phyloP scores from a whole-genome alignment of 768 basidiomycete species.

The Fibroporia radiculosa region DNA sequence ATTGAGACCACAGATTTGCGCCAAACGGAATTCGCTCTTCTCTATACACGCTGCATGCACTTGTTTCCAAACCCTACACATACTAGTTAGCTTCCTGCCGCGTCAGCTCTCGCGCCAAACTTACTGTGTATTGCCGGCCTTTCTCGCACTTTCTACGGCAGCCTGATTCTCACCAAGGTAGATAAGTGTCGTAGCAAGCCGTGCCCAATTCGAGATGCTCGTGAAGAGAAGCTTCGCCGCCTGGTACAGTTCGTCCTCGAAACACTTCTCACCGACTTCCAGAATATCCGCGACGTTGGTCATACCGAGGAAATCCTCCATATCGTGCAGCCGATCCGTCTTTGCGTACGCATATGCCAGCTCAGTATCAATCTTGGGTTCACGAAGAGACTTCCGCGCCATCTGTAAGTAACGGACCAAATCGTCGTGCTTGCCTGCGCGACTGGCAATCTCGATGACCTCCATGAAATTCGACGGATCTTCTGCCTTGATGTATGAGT shows the following conservation, averaged over 20 bases:
- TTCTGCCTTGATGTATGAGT: constrained; percentile 97
- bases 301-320: constrained; percentile 99
- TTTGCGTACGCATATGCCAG: constrained; percentile 98
- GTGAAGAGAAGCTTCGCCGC: constrained; percentile 93
- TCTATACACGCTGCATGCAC: constrained; percentile 98
- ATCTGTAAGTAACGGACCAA: constrained; percentile 97
- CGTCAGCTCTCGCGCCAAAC: constrained; percentile 20
- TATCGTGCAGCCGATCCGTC: constrained; percentile 94
- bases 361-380: constrained; percentile 97
- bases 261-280: constrained; percentile 98
- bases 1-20: constrained; percentile 98
- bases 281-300: constrained; percentile 97
- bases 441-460: constrained; percentile 92
- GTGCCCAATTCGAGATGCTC: constrained; percentile 98
- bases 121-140: constrained; percentile 97
- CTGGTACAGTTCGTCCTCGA: constrained; percentile 96
- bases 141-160: constrained; percentile 98
- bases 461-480: constrained; percentile 92
- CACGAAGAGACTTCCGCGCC: constrained; percentile 94
- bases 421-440: constrained; percentile 88
- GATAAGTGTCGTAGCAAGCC: constrained; percentile 95
- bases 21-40: constrained; percentile 93
- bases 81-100: neutral
- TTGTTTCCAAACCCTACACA: constrained; percentile 93
- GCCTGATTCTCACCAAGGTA: constrained; percentile 98